These are phyloP conservation scores for Umbelopsis sp. DNA, from an alignment of 192 early-diverging fungal genomes.

Conservation along the genomic window DNA sequence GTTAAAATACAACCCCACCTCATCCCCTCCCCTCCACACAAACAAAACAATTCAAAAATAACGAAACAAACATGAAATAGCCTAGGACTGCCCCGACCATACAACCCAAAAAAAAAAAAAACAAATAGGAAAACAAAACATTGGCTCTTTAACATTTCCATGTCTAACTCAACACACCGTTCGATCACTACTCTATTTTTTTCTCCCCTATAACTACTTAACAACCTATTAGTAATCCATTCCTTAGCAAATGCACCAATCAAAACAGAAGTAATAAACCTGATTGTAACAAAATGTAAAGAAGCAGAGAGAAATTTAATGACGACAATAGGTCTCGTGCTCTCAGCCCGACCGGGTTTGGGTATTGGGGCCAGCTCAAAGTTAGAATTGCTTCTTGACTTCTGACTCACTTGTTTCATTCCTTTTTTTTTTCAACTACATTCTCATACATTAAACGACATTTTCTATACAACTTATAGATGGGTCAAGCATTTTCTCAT, in stretches of 20 bases:
- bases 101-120: too few relatives aligned
- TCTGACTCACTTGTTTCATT: background rate
- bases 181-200: background rate
- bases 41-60: too few relatives aligned
- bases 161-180: background rate
- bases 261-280: constrained; percentile 4
- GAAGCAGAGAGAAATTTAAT: background rate
- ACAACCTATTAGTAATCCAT: background rate
- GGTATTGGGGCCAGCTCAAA: too few relatives aligned
- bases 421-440: background rate
- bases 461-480: background rate
- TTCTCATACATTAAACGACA: background rate
- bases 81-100: background rate
- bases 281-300: background rate
- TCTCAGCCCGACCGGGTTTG: background rate
- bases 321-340: background rate
- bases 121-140: too few relatives aligned
- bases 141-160: background rate
- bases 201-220: background rate
- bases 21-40: too few relatives aligned
- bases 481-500: constrained; percentile 16
- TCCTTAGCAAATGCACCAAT: background rate
- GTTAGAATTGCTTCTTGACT: too few relatives aligned
- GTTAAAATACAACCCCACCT: too few relatives aligned
- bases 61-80: background rate